Base-by-base conservation (phyloP, 2,329 filamentous ascomycete species). In the Colletotrichum plurivorum region DNA sequence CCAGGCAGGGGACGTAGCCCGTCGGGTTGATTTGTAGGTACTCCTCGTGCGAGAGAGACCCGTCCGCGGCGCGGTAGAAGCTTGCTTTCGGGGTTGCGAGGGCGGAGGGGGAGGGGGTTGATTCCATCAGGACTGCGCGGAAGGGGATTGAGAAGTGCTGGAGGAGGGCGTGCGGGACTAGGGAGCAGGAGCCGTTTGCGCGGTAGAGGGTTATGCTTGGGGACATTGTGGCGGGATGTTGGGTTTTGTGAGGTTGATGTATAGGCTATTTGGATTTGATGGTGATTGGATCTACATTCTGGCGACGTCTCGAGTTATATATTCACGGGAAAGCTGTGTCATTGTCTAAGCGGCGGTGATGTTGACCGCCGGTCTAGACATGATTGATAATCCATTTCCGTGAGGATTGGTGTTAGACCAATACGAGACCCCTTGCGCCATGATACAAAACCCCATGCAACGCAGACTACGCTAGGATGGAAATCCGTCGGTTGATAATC, bases 1-100 rank as follows among this genome's bases (percentile, higher is more conserved):
- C 52, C 18, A 82, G 71, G 1, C 73, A 74, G 0, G 80, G 79
- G 0, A 82, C 78, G 13, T 73, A 76, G 18, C 76, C 78, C 4
- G 59, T 65, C 0, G 74, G 78, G 57, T 81, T 74, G 52, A 81
- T 71, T 15, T 61, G 64, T 5, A 71, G 70, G 63, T 80, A 81
- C 1, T 78, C 72, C 0, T 68, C 73, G 10, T 74, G 71, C 0
- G 72, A 72, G n/a, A 82, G 67, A 60, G 72, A 78, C 13, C 78
- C 78, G 16, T 82, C 79, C 1, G 64, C 74, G 2, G 78, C 71
- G 20, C 75, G 73, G 1, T 64, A 62, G 46, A 39, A 22, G 31
- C 9, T 49, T 36, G 39, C 18, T 16, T 13, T 52, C 48, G 0
- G 74, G 74, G 1, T 74, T 48, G 13, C 16, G 22, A 4, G 4